Evolutionary conservation across 192 early-diverging fungal genomes (phyloP).

Genomic region (Coemansia brasiliensis): DNA sequence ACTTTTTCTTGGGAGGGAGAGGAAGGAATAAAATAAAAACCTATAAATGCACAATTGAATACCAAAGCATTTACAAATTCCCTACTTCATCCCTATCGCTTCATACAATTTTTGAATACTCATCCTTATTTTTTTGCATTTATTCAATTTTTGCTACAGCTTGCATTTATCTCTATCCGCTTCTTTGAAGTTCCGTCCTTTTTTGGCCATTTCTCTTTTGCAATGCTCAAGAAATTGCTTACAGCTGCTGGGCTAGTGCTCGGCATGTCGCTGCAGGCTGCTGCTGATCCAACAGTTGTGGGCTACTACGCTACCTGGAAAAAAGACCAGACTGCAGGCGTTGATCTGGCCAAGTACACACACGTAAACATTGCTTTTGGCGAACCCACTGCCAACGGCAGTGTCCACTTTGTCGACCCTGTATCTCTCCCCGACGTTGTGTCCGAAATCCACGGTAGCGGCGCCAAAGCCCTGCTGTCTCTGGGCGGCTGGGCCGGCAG

Average conservation of each 20-base stretch:
- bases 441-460: conserved; percentile 52
- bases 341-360: conserved; percentile 59
- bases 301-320: conserved; percentile 52
- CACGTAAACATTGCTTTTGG: conserved; percentile 71
- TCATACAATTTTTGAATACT: too few relatives aligned
- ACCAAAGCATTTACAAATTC: too few relatives aligned
- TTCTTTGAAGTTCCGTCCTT: background rate
- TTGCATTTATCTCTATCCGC: background rate
- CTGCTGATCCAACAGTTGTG: conserved; percentile 18
- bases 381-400: conserved; percentile 39
- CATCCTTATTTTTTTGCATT: background rate
- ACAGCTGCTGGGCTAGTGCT: conserved; percentile 4
- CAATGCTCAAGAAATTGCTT: conserved; percentile 3
- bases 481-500: conserved; percentile 71
- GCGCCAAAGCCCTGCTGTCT: conserved; percentile 63
- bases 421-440: conserved; percentile 51
- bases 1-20: too few relatives aligned
- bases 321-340: conserved; percentile 12
- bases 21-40: too few relatives aligned
- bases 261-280: background rate
- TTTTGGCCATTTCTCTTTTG: background rate
- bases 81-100: too few relatives aligned
- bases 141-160: background rate
- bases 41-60: too few relatives aligned
- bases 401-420: conserved; percentile 32